Evolutionary conservation across 2,329 filamentous ascomycete genomes (phyloP).

Genomic region (Pyrenophora graminea): DNA sequence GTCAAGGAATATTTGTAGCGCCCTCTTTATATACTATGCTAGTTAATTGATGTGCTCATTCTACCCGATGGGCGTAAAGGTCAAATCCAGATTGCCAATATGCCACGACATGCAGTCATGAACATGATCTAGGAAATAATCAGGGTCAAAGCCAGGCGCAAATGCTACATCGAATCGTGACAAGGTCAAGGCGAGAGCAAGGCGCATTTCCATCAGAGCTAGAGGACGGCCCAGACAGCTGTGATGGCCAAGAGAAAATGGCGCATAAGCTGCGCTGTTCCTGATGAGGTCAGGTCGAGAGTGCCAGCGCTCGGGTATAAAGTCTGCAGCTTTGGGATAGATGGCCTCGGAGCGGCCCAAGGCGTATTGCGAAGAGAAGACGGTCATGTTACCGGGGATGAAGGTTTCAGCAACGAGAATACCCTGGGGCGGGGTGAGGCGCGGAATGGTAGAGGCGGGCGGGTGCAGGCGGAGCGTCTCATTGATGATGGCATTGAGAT

Average conservation of each 20-base stretch:
- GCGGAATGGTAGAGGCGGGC: conserved; percentile 37
- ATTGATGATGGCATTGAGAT: conserved; percentile 16
- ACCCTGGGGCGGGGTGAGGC: conserved; percentile 41
- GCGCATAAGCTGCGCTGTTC: conserved; percentile 9
- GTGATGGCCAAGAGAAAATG: conserved; percentile 14
- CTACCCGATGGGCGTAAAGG: background rate
- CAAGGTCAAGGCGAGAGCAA: background rate
- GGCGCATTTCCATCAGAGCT: conserved; percentile 6
- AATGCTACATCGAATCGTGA: background rate
- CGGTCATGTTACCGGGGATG: conserved; percentile 12
- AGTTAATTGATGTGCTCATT: background rate
- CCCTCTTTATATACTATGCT: background rate
- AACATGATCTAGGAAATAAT: background rate
- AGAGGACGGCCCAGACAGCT: conserved; percentile 2
- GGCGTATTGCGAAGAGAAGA: conserved; percentile 11
- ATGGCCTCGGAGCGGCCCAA: conserved; percentile 5
- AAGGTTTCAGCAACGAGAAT: conserved; percentile 21
- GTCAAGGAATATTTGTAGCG: background rate
- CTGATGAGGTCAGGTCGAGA: conserved; percentile 5
- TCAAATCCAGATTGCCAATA: background rate
- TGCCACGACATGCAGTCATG: conserved; percentile 1
- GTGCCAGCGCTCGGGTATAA: conserved; percentile 27
- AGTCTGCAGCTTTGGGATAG: conserved; percentile 13
- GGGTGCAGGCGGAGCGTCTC: conserved; percentile 42
- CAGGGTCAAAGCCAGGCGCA: background rate